These are phyloP conservation scores for Recurvomyces mirabilis DNA, from an alignment of 495 filamentous ascomycete species.

Conservation along the genomic window DNA sequence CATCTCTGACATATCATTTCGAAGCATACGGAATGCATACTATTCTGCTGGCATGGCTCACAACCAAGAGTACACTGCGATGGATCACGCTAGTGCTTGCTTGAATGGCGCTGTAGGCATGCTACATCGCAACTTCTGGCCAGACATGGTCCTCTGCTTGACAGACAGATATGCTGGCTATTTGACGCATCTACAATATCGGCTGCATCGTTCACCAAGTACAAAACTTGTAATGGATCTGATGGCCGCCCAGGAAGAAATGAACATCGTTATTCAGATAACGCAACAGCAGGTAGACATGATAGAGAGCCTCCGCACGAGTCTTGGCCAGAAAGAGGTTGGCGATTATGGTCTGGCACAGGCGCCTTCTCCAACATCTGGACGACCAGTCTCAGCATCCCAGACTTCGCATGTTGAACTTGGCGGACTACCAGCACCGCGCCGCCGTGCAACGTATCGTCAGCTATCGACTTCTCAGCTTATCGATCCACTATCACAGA, in stretches of 20 bases:
- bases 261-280: constrained; percentile 32
- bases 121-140: constrained; percentile 31
- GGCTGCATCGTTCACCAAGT: constrained; percentile 31
- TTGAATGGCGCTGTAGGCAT: constrained; percentile 31
- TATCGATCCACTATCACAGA: constrained; percentile 25
- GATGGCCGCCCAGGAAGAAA: constrained; percentile 32
- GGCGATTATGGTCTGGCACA: background rate
- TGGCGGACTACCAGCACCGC: background rate
- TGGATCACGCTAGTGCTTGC: constrained; percentile 26
- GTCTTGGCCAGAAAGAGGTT: constrained; percentile 4
- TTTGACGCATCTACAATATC: constrained; percentile 31
- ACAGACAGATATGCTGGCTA: constrained; percentile 33
- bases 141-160: constrained; percentile 28
- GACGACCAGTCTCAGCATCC: background rate
- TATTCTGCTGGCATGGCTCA: constrained; percentile 15
- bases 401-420: background rate
- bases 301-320: constrained; percentile 20
- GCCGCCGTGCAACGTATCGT: constrained; percentile 8
- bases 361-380: constrained; percentile 5
- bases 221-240: constrained; percentile 34
- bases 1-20: constrained; percentile 32
- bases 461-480: constrained; percentile 25
- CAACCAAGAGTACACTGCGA: constrained; percentile 28
- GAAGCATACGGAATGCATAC: constrained; percentile 29
- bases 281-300: constrained; percentile 33